phyloP scores from a whole-genome alignment of 768 basidiomycete genomes.

The Kwoniella shandongensis region DNA sequence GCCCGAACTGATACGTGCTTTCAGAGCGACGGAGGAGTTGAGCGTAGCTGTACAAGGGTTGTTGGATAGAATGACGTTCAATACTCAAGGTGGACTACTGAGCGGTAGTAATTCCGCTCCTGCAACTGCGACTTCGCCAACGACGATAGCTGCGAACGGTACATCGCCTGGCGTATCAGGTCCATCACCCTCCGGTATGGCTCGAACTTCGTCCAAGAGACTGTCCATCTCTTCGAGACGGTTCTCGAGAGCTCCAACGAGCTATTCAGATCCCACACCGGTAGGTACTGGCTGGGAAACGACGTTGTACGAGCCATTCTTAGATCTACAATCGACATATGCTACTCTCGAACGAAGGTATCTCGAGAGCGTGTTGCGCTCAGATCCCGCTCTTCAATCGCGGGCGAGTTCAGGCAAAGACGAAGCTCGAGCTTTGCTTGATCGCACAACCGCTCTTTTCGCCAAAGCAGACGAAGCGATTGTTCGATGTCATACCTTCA shows the following conservation, averaged over 20 bases:
- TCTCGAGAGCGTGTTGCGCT: conserved; percentile 55
- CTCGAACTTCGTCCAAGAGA: conserved; percentile 9
- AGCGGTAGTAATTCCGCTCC: conserved; percentile 20
- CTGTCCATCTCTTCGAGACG: conserved; percentile 29
- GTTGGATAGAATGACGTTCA: conserved; percentile 66
- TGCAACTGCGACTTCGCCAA: conserved; percentile 6
- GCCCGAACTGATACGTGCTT: conserved; percentile 67
- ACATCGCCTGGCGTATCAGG: conserved; percentile 4
- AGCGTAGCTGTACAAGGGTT: conserved; percentile 70
- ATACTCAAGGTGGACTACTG: conserved; percentile 37
- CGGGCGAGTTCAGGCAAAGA: conserved; percentile 18
- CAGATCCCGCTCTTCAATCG: conserved; percentile 22
- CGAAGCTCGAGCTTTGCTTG: conserved; percentile 63
- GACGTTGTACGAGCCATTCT: conserved; percentile 88
- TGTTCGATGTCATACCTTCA: conserved; percentile 71
- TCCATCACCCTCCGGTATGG: conserved; percentile 2
- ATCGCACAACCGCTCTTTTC: conserved; percentile 73
- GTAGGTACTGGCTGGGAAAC: conserved; percentile 68
- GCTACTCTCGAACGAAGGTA: conserved; percentile 70
- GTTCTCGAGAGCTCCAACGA: conserved; percentile 38
- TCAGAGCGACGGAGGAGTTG: conserved; percentile 79
- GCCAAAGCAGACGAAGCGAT: conserved; percentile 76
- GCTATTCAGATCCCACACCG: conserved; percentile 2
- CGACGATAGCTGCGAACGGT: conserved; percentile 13
- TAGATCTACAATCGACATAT: conserved; percentile 86